These are phyloP conservation scores for Dictyostelium firmibasis DNA, from an alignment of 78 protist species.

Conservation along the genomic window DNA sequence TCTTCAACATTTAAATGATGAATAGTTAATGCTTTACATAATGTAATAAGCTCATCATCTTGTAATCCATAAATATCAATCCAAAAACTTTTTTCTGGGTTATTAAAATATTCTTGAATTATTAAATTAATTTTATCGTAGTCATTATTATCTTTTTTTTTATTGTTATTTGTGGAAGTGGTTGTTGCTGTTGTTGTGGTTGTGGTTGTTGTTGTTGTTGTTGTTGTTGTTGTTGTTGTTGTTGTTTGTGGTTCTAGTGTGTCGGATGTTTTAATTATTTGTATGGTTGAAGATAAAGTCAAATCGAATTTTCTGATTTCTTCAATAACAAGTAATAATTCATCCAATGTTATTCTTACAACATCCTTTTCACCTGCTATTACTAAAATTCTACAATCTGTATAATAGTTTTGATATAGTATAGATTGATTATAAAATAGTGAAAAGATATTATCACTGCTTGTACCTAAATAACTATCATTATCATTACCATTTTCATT, in stretches of 20 bases:
- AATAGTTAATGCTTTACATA: constrained; percentile 4
- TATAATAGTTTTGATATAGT: neutral
- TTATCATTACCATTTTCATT: too few species aligned
- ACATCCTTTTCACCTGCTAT: neutral
- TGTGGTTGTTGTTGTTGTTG: neutral
- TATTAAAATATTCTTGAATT: neutral
- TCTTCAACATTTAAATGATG: constrained; percentile 65
- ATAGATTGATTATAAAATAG: neutral
- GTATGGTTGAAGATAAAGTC: neutral
- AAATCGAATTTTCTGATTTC: neutral
- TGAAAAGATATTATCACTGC: neutral
- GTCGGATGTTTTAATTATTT: too few species aligned
- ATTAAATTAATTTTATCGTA: neutral
- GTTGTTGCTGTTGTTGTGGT: neutral
- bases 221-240: neutral
- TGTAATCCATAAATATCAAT: constrained; percentile 47
- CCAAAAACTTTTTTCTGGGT: neutral
- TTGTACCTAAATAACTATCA: neutral
- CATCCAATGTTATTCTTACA: neutral
- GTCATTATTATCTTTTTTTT: neutral
- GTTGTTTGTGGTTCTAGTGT: neutral
- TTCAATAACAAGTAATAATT: neutral
- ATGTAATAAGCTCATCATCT: neutral
- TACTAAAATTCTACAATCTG: neutral
- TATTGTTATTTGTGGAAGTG: neutral